Base-by-base conservation (phyloP, 371 early-diverging fungal genomes). In the Mortierella sp. region DNA sequence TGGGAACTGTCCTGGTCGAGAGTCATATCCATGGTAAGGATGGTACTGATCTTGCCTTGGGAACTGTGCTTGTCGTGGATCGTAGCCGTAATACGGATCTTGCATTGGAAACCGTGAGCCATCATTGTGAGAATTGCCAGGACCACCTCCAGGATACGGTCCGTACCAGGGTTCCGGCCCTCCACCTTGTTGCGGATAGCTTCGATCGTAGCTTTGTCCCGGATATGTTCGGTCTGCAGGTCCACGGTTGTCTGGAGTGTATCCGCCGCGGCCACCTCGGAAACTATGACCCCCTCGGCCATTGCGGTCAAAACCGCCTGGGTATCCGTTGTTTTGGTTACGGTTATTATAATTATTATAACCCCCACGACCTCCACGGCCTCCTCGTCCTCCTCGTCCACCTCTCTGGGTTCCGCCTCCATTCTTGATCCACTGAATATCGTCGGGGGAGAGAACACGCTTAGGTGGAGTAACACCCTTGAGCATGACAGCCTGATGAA, bases 401-500 rank as follows among this genome's bases (percentile, higher is more conserved):
- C 62, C 67, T n/a, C 71, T 43, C 38, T 79, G 81, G 9, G 71
- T 16, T 47, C 79, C 64, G 3, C 78, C 74, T 54, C 81, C 82
- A 43, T 64, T 78, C 51, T 58, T 85, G 24, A 88, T 86, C 52
- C 71, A 64, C 38, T 85, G 83, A 18, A 86, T 54, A 78, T 90
- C 90, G 42, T 87, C 86, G 27, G 81, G 79, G 2, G 65, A 76
- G 21, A 90, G 71, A 0, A 70, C 79, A 30, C 71, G 67, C 24
- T 67, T 65, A 21, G 79, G 72, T n/a, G 82, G 68, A 50, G 86
- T 85, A 46, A 87, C 80, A 21, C 83, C 83, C 54, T 81, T 83
- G 46, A 90, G 80, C 50, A 90, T 68, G n/a, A 67, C 52, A 10
- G 88, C 78, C 30, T 81, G 76, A 58, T 86, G 85, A 2, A 76